Evolutionary conservation across 257 asterid genomes (phyloP).

Genomic region (Penstemon newberryi): DNA sequence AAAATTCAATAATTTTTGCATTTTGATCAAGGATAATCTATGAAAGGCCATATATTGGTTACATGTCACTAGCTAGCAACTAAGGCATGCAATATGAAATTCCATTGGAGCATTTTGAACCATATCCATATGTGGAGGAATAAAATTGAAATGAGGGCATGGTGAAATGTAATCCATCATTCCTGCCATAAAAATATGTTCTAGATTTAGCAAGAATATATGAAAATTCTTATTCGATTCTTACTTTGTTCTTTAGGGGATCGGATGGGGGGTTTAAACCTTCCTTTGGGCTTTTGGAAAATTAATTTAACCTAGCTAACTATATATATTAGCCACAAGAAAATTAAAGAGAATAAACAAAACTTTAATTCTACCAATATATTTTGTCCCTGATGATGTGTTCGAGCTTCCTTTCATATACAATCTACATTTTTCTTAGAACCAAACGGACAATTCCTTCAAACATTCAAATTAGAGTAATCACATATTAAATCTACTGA

Average conservation of each 20-base stretch:
- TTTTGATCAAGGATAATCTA: too few relatives aligned
- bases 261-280: background rate
- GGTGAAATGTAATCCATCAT: conserved; percentile 5
- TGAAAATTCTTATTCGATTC: conserved; percentile 8
- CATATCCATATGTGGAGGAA: background rate
- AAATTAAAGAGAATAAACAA: conserved; percentile 21
- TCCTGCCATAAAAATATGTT: background rate
- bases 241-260: too few relatives aligned
- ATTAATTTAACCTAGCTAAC: too few relatives aligned
- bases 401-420: background rate
- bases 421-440: too few relatives aligned
- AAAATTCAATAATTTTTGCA: too few relatives aligned
- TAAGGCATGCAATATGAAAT: too few relatives aligned
- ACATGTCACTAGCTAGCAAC: too few relatives aligned
- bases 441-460: too few relatives aligned
- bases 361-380: conserved; percentile 14
- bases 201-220: background rate
- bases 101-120: too few relatives aligned
- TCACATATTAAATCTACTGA: too few relatives aligned
- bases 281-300: background rate
- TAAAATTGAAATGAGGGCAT: background rate
- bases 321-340: background rate
- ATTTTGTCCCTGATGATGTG: background rate
- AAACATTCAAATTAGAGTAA: too few relatives aligned
- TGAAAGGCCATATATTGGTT: too few relatives aligned